Percentiles rank a stretch among this genome's conserved stretches.
Evolutionary conservation across 805 yeast species (phyloP).

Genomic region (Ogataea trehaloabstinens): DNA sequence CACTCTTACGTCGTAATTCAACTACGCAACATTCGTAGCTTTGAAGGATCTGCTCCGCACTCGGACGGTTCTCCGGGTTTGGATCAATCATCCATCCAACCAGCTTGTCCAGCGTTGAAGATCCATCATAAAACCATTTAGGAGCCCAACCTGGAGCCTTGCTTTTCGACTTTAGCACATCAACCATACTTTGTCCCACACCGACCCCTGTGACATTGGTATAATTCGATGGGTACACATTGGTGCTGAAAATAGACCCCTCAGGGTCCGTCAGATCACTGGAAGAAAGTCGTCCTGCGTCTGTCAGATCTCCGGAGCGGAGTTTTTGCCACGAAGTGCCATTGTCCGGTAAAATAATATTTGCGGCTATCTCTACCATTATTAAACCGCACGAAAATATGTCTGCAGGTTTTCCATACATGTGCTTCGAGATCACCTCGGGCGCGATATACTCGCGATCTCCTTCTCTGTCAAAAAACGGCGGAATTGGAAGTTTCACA

Average conservation of each 20-base stretch:
- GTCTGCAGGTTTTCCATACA: conserved; percentile 90
- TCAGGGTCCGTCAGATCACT: conserved; percentile 51
- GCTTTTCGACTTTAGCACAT: conserved; percentile 12
- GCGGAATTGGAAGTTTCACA: conserved; percentile 69
- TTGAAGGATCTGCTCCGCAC: conserved; percentile 66
- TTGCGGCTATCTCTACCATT: conserved; percentile 94
- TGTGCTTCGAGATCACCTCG: conserved; percentile 78
- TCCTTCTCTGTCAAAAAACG: conserved; percentile 87
- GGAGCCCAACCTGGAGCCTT: conserved; percentile 84
- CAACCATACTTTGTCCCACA: conserved; percentile 6
- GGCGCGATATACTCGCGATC: conserved; percentile 98
- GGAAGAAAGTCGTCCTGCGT: conserved; percentile 84
- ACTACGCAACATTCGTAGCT: conserved; percentile 74
- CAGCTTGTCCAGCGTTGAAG: conserved; percentile 68
- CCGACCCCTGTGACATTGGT: conserved; percentile 13
- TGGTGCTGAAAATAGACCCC: conserved; percentile 18
- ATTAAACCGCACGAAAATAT: conserved; percentile 92
- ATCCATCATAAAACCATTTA: conserved; percentile 69
- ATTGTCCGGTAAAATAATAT: conserved; percentile 90
- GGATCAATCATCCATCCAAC: conserved; percentile 92
- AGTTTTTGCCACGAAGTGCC: conserved; percentile 96
- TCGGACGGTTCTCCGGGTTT: conserved; percentile 75
- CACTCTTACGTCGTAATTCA: conserved; percentile 79
- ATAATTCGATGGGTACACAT: conserved; percentile 19
- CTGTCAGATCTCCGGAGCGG: conserved; percentile 91